These are phyloP conservation scores for Aspergillus carlsbadensis DNA, from an alignment of 495 filamentous ascomycete species.

Conservation along the genomic window DNA sequence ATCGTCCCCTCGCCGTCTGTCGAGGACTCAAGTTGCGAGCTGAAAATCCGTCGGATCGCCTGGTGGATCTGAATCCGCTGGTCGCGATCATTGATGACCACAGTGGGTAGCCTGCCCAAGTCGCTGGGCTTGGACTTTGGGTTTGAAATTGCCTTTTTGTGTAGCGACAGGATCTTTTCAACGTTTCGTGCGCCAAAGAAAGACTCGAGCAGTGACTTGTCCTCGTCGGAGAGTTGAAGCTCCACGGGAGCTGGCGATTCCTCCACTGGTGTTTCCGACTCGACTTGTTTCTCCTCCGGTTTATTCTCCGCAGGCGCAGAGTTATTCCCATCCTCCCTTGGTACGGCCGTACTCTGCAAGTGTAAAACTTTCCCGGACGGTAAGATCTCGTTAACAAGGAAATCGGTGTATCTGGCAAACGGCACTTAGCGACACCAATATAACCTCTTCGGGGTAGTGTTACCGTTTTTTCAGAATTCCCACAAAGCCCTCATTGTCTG, in stretches of 20 bases:
- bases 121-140: slow-evolving; percentile 42
- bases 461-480: slow-evolving; percentile 62
- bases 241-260: slow-evolving; percentile 18
- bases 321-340: slow-evolving; percentile 14
- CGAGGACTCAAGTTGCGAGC: slow-evolving; percentile 61
- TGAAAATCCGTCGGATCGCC: slow-evolving; percentile 66
- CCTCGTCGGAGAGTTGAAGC: slow-evolving; percentile 46
- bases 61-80: slow-evolving; percentile 64
- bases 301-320: slow-evolving; percentile 8
- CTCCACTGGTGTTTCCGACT: slow-evolving; percentile 14
- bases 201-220: slow-evolving; percentile 41
- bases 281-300: slow-evolving; percentile 1
- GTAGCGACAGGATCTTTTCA: slow-evolving; percentile 38
- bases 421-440: slow-evolving; percentile 10
- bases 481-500: slow-evolving; percentile 47
- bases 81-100: slow-evolving; percentile 55
- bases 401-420: slow-evolving; percentile 79
- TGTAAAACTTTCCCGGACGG: slow-evolving; percentile 78
- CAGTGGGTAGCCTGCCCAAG: slow-evolving; percentile 37
- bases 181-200: slow-evolving; percentile 46
- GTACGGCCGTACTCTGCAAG: slow-evolving; percentile 49
- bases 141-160: slow-evolving; percentile 43
- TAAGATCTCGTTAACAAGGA: slow-evolving; percentile 89
- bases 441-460: background rate
- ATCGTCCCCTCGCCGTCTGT: slow-evolving; percentile 61